Evolutionary conservation across 352 stramenopile species (phyloP).

Genomic region (Phytophthora meadii): DNA sequence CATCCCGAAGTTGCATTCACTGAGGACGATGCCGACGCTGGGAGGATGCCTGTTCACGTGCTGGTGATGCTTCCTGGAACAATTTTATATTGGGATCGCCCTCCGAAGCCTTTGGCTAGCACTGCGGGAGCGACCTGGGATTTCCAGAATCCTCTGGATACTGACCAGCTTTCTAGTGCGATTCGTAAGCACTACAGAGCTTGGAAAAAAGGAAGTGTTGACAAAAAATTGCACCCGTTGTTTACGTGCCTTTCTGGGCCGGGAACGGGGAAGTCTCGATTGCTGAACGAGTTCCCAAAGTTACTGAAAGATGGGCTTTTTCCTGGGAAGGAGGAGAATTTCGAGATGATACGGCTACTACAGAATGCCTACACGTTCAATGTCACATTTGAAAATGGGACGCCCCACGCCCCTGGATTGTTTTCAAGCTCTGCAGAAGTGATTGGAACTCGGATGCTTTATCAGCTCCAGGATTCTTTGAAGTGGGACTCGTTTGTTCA

Average conservation of each 20-base stretch:
- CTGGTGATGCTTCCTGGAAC: no score
- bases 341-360: constrained; percentile 22
- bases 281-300: constrained; percentile 30
- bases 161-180: no score
- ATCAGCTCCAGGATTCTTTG: constrained; percentile 16
- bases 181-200: no score
- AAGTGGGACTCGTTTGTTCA: constrained; percentile 3
- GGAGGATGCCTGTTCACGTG: no score
- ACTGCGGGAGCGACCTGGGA: no score
- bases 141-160: no score
- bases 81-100: no score
- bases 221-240: constrained; percentile 24
- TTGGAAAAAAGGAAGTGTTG: no score
- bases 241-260: constrained; percentile 23
- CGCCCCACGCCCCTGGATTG: constrained; percentile 5
- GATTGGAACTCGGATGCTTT: constrained; percentile 23
- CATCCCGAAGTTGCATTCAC: no score
- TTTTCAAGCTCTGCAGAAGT: neutral
- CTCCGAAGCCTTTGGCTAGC: no score
- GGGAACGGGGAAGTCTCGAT: constrained; percentile 30
- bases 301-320: constrained; percentile 18
- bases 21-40: no score
- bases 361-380: constrained; percentile 29
- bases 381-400: constrained; percentile 28
- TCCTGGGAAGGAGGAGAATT: constrained; percentile 8